Evolutionary conservation across 305 asterid genomes (phyloP).

Genomic region (Fraxinus dipetala): DNA sequence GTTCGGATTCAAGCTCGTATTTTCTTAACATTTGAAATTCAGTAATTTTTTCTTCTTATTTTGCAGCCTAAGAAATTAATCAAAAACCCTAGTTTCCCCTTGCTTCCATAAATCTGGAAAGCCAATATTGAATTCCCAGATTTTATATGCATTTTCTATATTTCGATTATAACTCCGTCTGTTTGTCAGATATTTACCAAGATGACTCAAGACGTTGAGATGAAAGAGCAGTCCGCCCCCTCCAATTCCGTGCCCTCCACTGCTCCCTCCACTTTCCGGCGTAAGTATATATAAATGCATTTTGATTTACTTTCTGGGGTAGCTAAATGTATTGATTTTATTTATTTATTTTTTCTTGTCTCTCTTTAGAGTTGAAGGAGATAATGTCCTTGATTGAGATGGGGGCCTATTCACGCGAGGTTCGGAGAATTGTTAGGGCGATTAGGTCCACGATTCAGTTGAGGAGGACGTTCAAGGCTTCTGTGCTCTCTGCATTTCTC

Average conservation of each 20-base stretch:
- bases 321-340: background rate
- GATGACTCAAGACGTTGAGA: slow-evolving; percentile 87
- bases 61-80: slow-evolving; percentile 33
- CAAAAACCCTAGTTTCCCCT: background rate
- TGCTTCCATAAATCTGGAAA: background rate
- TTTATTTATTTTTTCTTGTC: background rate
- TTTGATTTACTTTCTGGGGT: background rate
- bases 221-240: slow-evolving; percentile 64
- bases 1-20: slow-evolving; percentile 21
- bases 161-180: background rate
- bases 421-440: slow-evolving; percentile 74
- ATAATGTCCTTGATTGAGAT: slow-evolving; percentile 72
- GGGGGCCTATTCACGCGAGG: slow-evolving; percentile 80
- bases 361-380: slow-evolving; percentile 65
- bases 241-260: slow-evolving; percentile 41
- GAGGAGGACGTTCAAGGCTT: slow-evolving; percentile 65
- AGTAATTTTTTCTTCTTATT: slow-evolving; percentile 23
- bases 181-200: slow-evolving; percentile 40
- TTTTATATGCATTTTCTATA: slow-evolving; percentile 20
- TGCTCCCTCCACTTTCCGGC: slow-evolving; percentile 51
- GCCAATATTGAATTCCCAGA: slow-evolving; percentile 20
- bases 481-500: slow-evolving; percentile 36
- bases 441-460: slow-evolving; percentile 72
- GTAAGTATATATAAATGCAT: slow-evolving; percentile 32
- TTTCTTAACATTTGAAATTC: background rate